Evolutionary conservation across 2,329 filamentous ascomycete species (phyloP), one percentile per base, ranked within the genome.

Genomic region (Orbilia oligospora): DNA sequence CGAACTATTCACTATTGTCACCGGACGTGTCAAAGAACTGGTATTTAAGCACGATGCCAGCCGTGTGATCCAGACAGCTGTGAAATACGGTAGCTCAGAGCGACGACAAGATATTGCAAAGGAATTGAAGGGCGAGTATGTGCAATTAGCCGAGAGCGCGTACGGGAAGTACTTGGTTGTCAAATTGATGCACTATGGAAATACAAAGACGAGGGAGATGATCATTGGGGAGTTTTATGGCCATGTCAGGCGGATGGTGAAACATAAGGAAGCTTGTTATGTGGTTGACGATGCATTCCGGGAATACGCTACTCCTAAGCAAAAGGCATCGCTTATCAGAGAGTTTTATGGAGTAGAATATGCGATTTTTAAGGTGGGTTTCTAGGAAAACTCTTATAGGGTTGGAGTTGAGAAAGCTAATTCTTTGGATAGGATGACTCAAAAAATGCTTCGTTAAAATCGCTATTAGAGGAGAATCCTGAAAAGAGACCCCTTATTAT

Each of bases 331-430:
- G 58, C 88, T 99, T 77, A 87, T 99, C 76, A 89, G 94, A 67
- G 96, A 99, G 85, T 99, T 96, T 94, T 99, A 97, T 84, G 96
- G 96, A 0, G 89, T 95, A 0, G 96, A 98, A 83, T 99, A 97
- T 83, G 90, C 92, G 14, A 88, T 98, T 51, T 92, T 94, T 84
- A 91, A 91, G 82, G 67, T 69, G 16, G 18, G 38, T 38, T 66
- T 18, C 53, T 38, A 20, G 20, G 16, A 3, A 6, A 1, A 10
- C 4, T 18, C 22, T 9, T 38, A 2, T 14, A 20, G 82, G 87
- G 80, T 63, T 87, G 87, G 80, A 12, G 9, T 27, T 22, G 24
- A 5, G 56, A n/a, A 12, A 2, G 22, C 56, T 61, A 61, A 61
- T 38, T 5, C 14, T 38, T 6, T 49, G 38, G 22, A 38, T 22